Percentiles rank a stretch among this genome's conserved stretches.
phyloP scores from a whole-genome alignment of 345 rosid species.

The Arabidopsis arenosa region DNA sequence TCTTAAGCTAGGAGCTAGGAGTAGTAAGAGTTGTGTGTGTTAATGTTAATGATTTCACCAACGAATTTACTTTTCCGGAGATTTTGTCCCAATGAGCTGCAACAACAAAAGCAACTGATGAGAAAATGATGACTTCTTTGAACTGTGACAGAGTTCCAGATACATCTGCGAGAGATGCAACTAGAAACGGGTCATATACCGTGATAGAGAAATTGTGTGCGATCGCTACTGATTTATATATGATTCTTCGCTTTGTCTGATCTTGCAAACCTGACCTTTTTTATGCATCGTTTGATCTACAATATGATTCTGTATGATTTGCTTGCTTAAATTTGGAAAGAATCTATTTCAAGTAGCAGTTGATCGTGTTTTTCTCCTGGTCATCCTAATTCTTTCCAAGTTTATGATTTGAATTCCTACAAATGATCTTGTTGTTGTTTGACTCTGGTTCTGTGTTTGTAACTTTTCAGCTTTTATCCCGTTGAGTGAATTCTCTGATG shows the following conservation, averaged over 20 bases:
- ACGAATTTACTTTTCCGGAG: slow-evolving; percentile 55
- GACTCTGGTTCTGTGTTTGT: slow-evolving; percentile 20
- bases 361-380: neutral
- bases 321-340: neutral
- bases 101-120: slow-evolving; percentile 15
- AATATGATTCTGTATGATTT: neutral
- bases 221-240: neutral
- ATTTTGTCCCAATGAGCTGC: slow-evolving; percentile 62
- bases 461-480: slow-evolving; percentile 73
- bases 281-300: slow-evolving; percentile 23
- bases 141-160: neutral
- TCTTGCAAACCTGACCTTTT: neutral
- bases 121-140: slow-evolving; percentile 4
- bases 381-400: neutral
- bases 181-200: neutral
- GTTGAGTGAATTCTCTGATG: slow-evolving; percentile 62
- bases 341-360: neutral
- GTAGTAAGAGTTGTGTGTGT: too few relatives aligned
- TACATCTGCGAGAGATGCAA: neutral
- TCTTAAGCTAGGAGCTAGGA: too few relatives aligned
- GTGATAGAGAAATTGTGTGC: too few relatives aligned
- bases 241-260: neutral
- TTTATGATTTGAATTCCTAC: neutral
- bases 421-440: neutral
- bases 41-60: slow-evolving; percentile 42